Percentiles rank a stretch among this genome's conserved stretches.
Evolutionary conservation across 148 eudicot species (phyloP).

Genomic region (Silene conica): DNA sequence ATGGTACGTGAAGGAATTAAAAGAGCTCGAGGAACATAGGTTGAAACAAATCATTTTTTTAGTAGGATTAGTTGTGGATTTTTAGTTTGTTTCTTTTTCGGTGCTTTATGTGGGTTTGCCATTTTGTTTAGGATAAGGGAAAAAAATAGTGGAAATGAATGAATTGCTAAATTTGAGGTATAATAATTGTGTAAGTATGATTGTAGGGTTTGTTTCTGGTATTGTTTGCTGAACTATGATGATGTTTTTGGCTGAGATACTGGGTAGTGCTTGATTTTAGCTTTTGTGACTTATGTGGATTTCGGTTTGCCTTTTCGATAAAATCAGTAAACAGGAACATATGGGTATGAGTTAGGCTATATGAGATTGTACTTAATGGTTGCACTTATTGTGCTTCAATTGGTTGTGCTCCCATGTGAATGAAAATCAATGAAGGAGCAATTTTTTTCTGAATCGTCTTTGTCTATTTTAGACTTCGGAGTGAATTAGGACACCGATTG

Average conservation of each 20-base stretch:
- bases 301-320: constrained; percentile 1
- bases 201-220: neutral
- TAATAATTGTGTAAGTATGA: neutral
- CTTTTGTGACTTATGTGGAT: neutral
- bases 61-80: neutral
- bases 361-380: neutral
- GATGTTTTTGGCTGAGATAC: neutral
- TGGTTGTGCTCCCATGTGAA: constrained; percentile 5
- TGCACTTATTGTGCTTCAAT: neutral
- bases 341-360: neutral
- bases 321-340: neutral
- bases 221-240: neutral
- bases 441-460: neutral
- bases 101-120: neutral
- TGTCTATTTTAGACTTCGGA: neutral
- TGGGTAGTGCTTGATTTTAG: neutral
- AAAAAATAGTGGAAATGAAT: neutral
- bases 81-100: neutral
- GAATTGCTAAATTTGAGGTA: neutral
- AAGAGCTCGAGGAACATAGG: too few relatives aligned
- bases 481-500: neutral
- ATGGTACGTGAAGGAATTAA: too few relatives aligned
- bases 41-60: neutral
- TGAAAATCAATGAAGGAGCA: neutral
- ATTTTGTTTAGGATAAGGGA: neutral